A percentile compares a stretch with the other conserved stretches of the same genome.
These are phyloP conservation scores for Penicillium sp. DNA, from an alignment of 2,329 filamentous ascomycete species.

Conservation along the genomic window DNA sequence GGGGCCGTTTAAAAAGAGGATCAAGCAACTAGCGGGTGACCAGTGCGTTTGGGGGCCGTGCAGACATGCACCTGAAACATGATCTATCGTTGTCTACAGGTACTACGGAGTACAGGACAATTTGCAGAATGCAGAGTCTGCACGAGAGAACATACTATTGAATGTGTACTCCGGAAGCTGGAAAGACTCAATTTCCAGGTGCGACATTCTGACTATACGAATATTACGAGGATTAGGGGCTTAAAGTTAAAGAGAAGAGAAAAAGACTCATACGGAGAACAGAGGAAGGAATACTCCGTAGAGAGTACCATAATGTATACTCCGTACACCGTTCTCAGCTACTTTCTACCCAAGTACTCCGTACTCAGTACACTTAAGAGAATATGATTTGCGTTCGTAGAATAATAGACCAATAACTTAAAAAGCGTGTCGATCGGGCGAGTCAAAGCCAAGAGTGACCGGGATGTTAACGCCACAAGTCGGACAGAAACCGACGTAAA, in stretches of 20 bases:
- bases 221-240: neutral
- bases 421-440: neutral
- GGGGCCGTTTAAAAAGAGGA: slow-evolving; percentile 13
- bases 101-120: neutral
- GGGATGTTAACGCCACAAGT: neutral
- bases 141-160: no score
- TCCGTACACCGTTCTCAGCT: no score
- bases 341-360: no score
- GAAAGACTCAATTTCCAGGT: no score
- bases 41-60: slow-evolving; percentile 5
- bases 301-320: no score
- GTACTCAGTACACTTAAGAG: neutral
- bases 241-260: neutral
- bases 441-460: no score
- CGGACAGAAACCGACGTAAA: neutral
- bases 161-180: no score
- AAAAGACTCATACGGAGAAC: neutral
- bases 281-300: no score
- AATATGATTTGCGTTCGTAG: slow-evolving; percentile 17
- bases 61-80: slow-evolving; percentile 2
- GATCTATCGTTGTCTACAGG: slow-evolving; percentile 1
- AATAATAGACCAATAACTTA: slow-evolving; percentile 32
- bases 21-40: slow-evolving; percentile 1
- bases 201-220: no score
- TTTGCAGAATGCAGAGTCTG: neutral